phyloP scores from a whole-genome alignment of 2,329 filamentous ascomycete genomes.

The Cladosporium sp. region DNA sequence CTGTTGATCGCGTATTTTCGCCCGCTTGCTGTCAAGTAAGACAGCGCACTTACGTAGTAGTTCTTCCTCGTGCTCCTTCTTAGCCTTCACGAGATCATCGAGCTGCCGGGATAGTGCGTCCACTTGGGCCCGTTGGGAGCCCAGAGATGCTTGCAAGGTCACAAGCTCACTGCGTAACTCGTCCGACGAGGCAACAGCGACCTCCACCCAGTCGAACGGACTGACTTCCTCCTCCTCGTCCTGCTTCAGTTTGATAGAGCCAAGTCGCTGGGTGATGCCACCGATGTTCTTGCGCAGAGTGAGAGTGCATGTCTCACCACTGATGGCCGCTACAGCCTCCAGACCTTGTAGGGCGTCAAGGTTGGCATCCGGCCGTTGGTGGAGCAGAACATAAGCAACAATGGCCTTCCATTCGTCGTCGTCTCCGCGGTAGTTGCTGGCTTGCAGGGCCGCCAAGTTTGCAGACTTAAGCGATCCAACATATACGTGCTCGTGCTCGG shows the following conservation, averaged over 20 bases:
- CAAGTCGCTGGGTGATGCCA: constrained; percentile 68
- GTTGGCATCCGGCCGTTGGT: constrained; percentile 26
- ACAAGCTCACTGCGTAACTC: constrained; percentile 33
- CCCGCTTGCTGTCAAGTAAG: constrained; percentile 72
- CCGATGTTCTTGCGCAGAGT: constrained; percentile 59
- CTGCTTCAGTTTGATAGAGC: constrained; percentile 53
- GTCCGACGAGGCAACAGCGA: constrained; percentile 48
- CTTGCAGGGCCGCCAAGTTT: constrained; percentile 47
- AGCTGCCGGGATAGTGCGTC: constrained; percentile 56
- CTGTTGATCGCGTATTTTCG: constrained; percentile 65
- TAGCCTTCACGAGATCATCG: constrained; percentile 59
- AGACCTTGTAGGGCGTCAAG: constrained; percentile 46
- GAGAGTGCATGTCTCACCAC: constrained; percentile 50
- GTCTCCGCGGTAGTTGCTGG: constrained; percentile 49
- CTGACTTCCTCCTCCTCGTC: constrained; percentile 55
- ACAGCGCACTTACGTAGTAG: constrained; percentile 64
- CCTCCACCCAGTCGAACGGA: constrained; percentile 64
- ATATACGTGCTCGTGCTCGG: constrained; percentile 60
- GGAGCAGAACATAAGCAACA: constrained; percentile 52
- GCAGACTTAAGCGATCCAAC: constrained; percentile 55
- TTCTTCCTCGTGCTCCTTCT: constrained; percentile 59
- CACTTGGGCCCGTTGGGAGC: constrained; percentile 51
- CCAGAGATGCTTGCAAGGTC: constrained; percentile 28
- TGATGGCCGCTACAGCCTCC: constrained; percentile 53
- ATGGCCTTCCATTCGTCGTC: constrained; percentile 62